A percentile compares a stretch with the other conserved stretches of the same genome.
phyloP scores from a whole-genome alignment of 106 monocot species.

The Acorus calamus region DNA sequence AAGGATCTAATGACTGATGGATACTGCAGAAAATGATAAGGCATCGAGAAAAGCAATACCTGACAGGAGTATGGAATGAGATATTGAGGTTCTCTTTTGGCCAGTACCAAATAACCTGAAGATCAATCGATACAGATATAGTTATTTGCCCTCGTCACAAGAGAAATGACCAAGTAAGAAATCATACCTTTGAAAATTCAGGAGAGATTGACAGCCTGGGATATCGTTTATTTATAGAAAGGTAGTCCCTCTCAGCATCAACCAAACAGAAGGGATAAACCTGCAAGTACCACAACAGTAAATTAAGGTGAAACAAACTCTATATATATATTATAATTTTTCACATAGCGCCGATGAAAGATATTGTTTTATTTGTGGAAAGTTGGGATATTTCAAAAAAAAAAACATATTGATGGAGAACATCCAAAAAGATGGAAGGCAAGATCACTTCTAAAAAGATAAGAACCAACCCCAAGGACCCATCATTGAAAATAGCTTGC shows the following conservation, averaged over 20 bases:
- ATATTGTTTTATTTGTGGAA: too few relatives aligned
- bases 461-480: too few relatives aligned
- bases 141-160: background rate
- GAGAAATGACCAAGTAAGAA: background rate
- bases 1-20: too few relatives aligned
- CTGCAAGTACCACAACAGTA: slow-evolving; percentile 24
- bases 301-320: too few relatives aligned
- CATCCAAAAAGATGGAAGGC: too few relatives aligned
- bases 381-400: too few relatives aligned
- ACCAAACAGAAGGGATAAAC: slow-evolving; percentile 63
- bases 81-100: slow-evolving; percentile 50
- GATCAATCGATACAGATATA: background rate
- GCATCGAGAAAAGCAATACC: slow-evolving; percentile 24
- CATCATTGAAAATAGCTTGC: too few relatives aligned
- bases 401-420: too few relatives aligned
- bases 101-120: slow-evolving; percentile 81
- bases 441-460: too few relatives aligned
- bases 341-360: too few relatives aligned
- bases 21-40: too few relatives aligned
- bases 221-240: slow-evolving; percentile 74
- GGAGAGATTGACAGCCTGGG: slow-evolving; percentile 76
- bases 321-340: too few relatives aligned
- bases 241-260: slow-evolving; percentile 77
- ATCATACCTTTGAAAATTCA: slow-evolving; percentile 76
- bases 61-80: slow-evolving; percentile 81